Base-by-base conservation (phyloP, 2,329 filamentous ascomycete species). In the Passalora sequoiae region DNA sequence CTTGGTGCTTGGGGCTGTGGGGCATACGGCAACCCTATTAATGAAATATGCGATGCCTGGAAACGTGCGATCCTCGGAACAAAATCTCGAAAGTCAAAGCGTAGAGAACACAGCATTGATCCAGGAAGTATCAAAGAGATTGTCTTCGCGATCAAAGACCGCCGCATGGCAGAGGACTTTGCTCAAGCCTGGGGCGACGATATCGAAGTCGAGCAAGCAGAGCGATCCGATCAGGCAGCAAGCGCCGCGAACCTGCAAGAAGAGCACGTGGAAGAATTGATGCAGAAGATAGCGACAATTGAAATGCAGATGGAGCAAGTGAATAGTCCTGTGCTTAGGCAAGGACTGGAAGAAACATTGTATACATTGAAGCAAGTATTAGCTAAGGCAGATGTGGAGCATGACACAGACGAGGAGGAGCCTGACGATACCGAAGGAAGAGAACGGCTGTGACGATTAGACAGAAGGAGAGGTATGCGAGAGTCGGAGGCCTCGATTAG, bases 1-100 rank as follows among this genome's bases (percentile, higher is more conserved):
- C 63, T 83, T 0, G 80, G 80, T 0, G 78, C 79, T 0, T 82
- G 78, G 77, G 80, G 80, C 0, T 81, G 78, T 49, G 79, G 79
- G 2, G 77, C 77, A 0, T 80, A 81, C 44, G 77, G 76, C 0
- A 82, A 83, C 46, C 79, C 79, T 0, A 70, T 78, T 0, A 62
- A 61, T 1, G 77, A 82, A 58, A 63, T 83, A 17, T 77, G 78
- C n/a, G 9, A 60, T 64, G 12, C 69, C 72, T 27, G 24, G 24
- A 27, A 27, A 12, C 24, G 24, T 27, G 24, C 24, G 12, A 27
- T 27, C 12, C 24, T 27, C 12, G 24, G 24, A 7, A 27, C 24
- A 27, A 27, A 27, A 27, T 27, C 24, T 7, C 6, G 24, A 0
- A 83, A 78, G 71, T 67, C 64, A 48, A 69, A 62, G 42, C 40